Percentiles rank a stretch among this genome's conserved stretches.
Conservation (phyloP, 2,329 filamentous ascomycete genomes). For the Hypoxylon sp. region DNA sequence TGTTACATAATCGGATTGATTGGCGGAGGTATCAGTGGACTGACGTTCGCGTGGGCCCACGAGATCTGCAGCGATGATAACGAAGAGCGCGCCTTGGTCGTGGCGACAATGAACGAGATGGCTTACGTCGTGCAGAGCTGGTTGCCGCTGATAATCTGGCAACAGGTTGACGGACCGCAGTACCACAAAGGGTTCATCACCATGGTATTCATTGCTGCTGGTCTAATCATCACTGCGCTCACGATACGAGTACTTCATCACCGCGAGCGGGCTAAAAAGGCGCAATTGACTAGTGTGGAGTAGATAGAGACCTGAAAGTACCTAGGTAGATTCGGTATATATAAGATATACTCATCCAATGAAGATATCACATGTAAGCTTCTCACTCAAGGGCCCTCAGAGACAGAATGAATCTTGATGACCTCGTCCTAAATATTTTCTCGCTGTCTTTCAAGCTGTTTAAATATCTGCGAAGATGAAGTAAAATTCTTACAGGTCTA, state of each 20-base stretch:
- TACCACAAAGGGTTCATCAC: conserved; percentile 73
- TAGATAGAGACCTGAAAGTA: conserved; percentile 13
- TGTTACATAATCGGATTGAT: conserved; percentile 69
- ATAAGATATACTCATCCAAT: neutral
- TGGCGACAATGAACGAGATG: conserved; percentile 75
- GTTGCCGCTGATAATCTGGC: conserved; percentile 75
- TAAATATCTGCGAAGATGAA: too few relatives aligned
- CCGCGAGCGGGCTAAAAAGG: conserved; percentile 52
- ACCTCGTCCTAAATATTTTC: neutral
- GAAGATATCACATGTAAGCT: neutral
- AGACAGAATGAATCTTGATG: neutral
- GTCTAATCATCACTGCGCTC: conserved; percentile 64
- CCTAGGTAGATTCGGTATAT: too few relatives aligned
- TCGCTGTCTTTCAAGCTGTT: too few relatives aligned
- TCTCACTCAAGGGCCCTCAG: too few relatives aligned
- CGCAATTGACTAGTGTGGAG: conserved; percentile 18
- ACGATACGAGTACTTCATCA: conserved; percentile 60
- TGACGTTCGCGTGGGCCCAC: conserved; percentile 62
- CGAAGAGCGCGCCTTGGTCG: conserved; percentile 74
- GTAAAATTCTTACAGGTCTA: neutral
- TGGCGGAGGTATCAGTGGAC: conserved; percentile 60
- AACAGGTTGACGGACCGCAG: conserved; percentile 69
- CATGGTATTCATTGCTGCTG: conserved; percentile 60
- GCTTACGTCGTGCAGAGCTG: conserved; percentile 77
- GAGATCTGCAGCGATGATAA: conserved; percentile 64